Base-by-base conservation (phyloP, 2,329 filamentous ascomycete species). In the Xylariaceae sp. region DNA sequence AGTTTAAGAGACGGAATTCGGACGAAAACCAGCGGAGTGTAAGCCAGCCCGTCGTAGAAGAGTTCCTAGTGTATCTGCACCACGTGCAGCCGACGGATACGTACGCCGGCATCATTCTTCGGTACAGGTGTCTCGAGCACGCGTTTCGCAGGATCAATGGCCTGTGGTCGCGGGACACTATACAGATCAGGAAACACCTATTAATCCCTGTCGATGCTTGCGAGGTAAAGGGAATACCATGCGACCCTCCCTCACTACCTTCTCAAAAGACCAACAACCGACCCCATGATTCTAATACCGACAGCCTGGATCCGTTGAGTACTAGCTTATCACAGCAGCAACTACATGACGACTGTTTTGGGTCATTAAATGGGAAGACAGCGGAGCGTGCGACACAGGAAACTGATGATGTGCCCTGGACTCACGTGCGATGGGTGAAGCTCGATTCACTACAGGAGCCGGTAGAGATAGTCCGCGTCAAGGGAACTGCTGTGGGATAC, bases 131-230 rank as follows among this genome's bases (percentile, higher is more conserved):
- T 72, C 85, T 89, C 63, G 86, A 92, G 58, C 88, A 92, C 52
- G 82, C 88, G 1, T 87, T 99, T 65, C 83, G 90, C 60, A 94
- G 90, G 72, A 87, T 91, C 45, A 99, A 99, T 72, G 86, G 94
- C 9, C 86, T 99, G 69, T 99, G 94, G 94, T 90, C 92, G 5
- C 90, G 92, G 64, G 94, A 97, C 71, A 91, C 86, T 63, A 88
- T 97, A 41, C 93, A 97, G 72, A 85, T 87, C 52, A 86, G 92
- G 60, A 90, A 90, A 68, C 87, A 85, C 64, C 81, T 99, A 13
- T 82, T 92, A 7, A 77, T 99, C 55, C 94, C 94, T 0, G 90
- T 97, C 3, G 92, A 96, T 72, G 88, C 90, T 47, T 97, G 93
- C 73, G 87, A 88, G 48, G 80, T 92, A 48, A 94, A 92, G 70